Evolutionary conservation across 805 yeast species (phyloP), one percentile per base, ranked within the genome.

Genomic region (Candida coquimbonensis): DNA sequence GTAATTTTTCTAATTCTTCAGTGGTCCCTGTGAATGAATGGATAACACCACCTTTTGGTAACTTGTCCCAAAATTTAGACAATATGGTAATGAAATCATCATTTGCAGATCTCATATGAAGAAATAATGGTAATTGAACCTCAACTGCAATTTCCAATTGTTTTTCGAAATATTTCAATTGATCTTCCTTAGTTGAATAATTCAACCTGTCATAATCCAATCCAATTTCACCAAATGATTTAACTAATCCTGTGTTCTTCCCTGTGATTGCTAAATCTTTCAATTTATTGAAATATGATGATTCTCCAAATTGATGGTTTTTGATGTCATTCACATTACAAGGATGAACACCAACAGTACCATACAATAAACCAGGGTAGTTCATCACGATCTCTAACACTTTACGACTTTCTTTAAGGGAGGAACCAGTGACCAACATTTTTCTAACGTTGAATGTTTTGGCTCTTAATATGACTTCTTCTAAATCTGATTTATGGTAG

Each of bases 301-400:
- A 47, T 36, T 63, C 63, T 34, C 62, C 63, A 4, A 51, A 52
- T 12, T 56, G 55, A 21, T 42, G 34, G 11, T 35, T 43, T 11
- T 38, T 47, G 51, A 80, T 75, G 53, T 72, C 90, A 58, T 62
- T 62, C 0, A 89, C 95, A 16, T 83, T 71, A 64, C 99, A 91
- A 0, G 99, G 99, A 67, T 93, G 99, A 2, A 91, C 95, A 12
- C 99, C 99, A 2, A 81, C 90, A 0, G 99, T 93, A 24, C 85
- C 78, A 49, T 67, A 75, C 29, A 81, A 60, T 14, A 50, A 55
- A 9, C 56, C 59, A 5, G 67, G 66, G 43, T 45, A 43, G 2
- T 46, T 46, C 25, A 40, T 50, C 13, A 85, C 80, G 29, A 90
- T 57, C 14, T 71, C 73, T 16, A 86, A 62, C 8, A 89, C 84